These are phyloP conservation scores for Myriangium duriaei DNA, from an alignment of 2,329 filamentous ascomycete genomes.

Conservation along the genomic window DNA sequence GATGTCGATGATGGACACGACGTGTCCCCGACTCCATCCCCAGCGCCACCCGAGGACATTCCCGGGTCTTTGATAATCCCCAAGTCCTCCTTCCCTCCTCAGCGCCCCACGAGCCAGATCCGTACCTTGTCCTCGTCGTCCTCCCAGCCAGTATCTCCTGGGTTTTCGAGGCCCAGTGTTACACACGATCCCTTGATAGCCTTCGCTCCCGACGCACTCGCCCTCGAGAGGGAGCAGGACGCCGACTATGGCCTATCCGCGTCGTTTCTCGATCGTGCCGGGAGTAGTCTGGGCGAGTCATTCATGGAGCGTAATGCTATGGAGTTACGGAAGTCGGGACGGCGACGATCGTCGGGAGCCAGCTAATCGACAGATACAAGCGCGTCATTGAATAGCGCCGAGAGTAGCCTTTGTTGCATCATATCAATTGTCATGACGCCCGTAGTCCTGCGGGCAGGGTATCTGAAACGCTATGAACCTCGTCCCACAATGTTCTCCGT, in stretches of 20 bases:
- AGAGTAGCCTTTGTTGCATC: too few species aligned
- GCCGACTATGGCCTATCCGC: constrained; percentile 15
- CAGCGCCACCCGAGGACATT: constrained; percentile 4
- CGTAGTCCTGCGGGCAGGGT: background rate
- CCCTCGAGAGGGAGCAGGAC: constrained; percentile 16
- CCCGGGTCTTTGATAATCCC: background rate
- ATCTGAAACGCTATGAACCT: background rate
- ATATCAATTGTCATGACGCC: background rate
- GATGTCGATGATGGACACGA: constrained; percentile 6
- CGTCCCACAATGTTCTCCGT: background rate
- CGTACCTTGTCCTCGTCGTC: constrained; percentile 16
- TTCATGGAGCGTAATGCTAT: constrained; percentile 25
- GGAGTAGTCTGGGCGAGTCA: constrained; percentile 21
- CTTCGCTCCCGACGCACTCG: constrained; percentile 16
- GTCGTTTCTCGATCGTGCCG: constrained; percentile 12
- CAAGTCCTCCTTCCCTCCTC: background rate
- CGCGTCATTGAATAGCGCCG: too few species aligned
- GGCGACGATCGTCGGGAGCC: background rate
- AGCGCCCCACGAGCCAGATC: constrained; percentile 14
- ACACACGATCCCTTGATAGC: constrained; percentile 19
- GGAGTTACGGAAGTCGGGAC: constrained; percentile 14
- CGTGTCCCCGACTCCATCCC: constrained; percentile 2
- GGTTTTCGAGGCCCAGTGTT: constrained; percentile 23
- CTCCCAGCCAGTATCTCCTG: constrained; percentile 21
- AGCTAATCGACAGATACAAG: too few species aligned